These are phyloP conservation scores for Acacia pycnantha DNA, from an alignment of 331 rosid genomes.

Conservation along the genomic window DNA sequence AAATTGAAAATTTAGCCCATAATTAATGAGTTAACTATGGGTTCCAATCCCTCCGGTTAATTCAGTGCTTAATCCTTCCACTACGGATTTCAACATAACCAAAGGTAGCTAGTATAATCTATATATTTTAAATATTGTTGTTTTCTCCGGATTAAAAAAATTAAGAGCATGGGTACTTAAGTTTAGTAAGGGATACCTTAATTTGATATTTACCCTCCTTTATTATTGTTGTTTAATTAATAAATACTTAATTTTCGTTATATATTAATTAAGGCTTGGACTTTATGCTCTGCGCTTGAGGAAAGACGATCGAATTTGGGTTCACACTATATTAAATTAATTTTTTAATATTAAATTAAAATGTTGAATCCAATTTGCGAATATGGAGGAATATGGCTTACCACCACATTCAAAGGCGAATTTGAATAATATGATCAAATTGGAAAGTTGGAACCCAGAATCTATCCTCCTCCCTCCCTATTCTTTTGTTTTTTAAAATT, in stretches of 20 bases:
- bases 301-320: not conserved
- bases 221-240: not conserved
- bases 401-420: conserved; percentile 45
- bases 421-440: conserved; percentile 55
- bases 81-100: not conserved
- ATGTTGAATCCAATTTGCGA: conserved; percentile 26
- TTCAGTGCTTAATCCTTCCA: not conserved
- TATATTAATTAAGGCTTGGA: not conserved
- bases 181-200: not conserved
- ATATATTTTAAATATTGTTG: not conserved
- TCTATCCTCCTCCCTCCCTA: conserved; percentile 7
- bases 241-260: not conserved
- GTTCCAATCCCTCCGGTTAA: not conserved
- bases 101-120: not conserved
- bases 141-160: not conserved
- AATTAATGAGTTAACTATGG: not conserved
- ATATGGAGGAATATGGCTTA: conserved; percentile 34
- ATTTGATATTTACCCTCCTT: not conserved
- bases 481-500: not conserved
- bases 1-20: too few species aligned
- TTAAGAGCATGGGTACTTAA: not conserved
- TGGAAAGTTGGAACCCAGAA: conserved; percentile 49
- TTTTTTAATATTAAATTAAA: not conserved
- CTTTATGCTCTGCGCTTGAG: conserved; percentile 36
- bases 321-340: conserved; percentile 17